Base-by-base conservation (phyloP, 345 rosid genomes). In the Populus tremula region DNA sequence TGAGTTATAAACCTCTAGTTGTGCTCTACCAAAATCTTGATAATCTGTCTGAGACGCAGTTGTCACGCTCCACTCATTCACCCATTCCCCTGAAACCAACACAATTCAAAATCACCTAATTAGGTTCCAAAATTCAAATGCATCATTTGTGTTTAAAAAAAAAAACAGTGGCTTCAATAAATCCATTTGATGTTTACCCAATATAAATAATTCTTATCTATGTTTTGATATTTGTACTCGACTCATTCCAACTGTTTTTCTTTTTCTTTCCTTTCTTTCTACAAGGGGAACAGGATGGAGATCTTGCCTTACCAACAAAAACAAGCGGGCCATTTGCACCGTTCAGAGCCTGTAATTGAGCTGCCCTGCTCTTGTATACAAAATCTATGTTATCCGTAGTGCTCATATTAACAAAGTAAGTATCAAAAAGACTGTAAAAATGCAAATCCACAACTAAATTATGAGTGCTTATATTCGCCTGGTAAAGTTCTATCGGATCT, bases 391-490 rank as follows among this genome's bases (percentile, higher is more conserved):
- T 91, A 69, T 88, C 92, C 29, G 5, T 67, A n/a, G 82, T 43
- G 59, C 87, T 91, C 94, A 88, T 59, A 79, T 89, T 87, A 45
- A 77, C 79, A 82, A 89, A 91, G 76, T 72, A 87, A 10, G 84
- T 23, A 78, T 91, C 94, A 23, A 91, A 91, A 73, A 91, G 96
- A 77, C 82, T 91, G 86, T 91, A 90, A 86, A 84, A 91, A 79
- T 91, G 96, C 76, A 91, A 84, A 82, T 91, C 96, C 83, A 91
- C 86, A 77, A 91, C 93, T 56, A 85, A 1, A 62, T 91, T 87
- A 67, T 87, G 86, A 17, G 84, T 83, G 70, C 93, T 91, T 69
- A 91, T 77, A 72, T 86, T 80, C 29, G 96, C 91, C 74, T 85
- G 87, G 78, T 85, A 89, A 67, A 91, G 93, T 79, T 91, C 96